These are phyloP conservation scores for Toxicodendron radicans DNA, from an alignment of 345 rosid species.

Conservation along the genomic window DNA sequence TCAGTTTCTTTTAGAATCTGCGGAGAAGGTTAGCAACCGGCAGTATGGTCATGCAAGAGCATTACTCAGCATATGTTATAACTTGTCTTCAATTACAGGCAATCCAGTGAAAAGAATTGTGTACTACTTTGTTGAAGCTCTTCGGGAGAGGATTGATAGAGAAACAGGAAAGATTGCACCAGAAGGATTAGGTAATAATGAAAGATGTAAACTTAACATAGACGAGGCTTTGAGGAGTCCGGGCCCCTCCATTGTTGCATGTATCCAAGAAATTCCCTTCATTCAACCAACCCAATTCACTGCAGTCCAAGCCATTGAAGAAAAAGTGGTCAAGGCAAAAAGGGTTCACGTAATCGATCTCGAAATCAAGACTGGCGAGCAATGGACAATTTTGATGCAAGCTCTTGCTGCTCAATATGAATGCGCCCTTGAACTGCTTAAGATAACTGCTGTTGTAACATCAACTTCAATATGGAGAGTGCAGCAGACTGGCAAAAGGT, in stretches of 20 bases:
- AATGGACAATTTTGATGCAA: slow-evolving; percentile 38
- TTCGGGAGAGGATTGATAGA: slow-evolving; percentile 8
- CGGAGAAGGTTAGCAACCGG: slow-evolving; percentile 13
- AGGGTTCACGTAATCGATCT: too few relatives aligned
- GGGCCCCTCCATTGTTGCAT: too few relatives aligned
- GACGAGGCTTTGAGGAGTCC: not conserved
- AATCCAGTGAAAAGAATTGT: slow-evolving; percentile 19
- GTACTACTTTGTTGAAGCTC: slow-evolving; percentile 24
- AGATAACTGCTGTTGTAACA: slow-evolving; percentile 30
- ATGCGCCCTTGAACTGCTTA: slow-evolving; percentile 28
- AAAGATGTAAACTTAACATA: not conserved
- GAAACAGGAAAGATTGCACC: slow-evolving; percentile 6
- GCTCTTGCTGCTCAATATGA: slow-evolving; percentile 21
- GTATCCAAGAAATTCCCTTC: too few relatives aligned
- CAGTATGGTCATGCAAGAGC: slow-evolving; percentile 14
- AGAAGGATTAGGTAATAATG: too few relatives aligned
- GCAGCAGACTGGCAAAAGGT: slow-evolving; percentile 26
- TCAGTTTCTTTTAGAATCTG: slow-evolving; percentile 17
- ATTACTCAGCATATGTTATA: slow-evolving; percentile 17
- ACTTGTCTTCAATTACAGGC: slow-evolving; percentile 16
- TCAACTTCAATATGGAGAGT: not conserved
- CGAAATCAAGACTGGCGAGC: not conserved
- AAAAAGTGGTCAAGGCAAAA: too few relatives aligned
- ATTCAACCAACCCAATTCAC: too few relatives aligned
- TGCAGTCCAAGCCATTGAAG: too few relatives aligned